Base-by-base conservation (phyloP, 1,284 basidiomycete species). In the Ceratobasidium sp. region DNA sequence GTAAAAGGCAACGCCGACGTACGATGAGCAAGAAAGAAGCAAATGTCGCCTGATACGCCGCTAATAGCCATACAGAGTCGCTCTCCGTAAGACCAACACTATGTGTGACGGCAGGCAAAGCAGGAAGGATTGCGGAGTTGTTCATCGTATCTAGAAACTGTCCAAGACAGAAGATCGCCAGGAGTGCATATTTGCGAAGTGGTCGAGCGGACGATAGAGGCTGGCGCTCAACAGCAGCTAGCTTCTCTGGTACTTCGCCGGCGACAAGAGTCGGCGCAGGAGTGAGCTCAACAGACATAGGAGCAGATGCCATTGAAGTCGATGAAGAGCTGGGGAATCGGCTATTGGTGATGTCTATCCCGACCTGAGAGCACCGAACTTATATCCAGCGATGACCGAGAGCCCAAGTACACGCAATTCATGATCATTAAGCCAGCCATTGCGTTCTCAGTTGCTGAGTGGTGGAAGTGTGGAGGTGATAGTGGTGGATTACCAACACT, bases 61-160 rank as follows among this genome's bases (percentile, higher is more conserved):
- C 51, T 29, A 76, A 66, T 7, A 76, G 64, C 75, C 75, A 76
- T 17, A 65, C 51, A 24, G 50, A 29, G 31, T 76, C 73, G 22
- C 45, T 67, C 31, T 60, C 64, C 5, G 54, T 51, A 48, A 76
- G 54, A 33, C 78, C 73, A n/a, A 82, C 76, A 15, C 78, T 78
- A n/a, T 60, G 75, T 17, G 79, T 78, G 33, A 82, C 78, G 31
- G 78, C 76, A 11, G 86, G 85, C 48, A 87, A 83, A 73, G 85
- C 84, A 1, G 86, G 83, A 76, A 85, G 84, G 59, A 87, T 79
- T 2, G 84, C 82, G 7, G 86, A 84, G 79, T 85, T 88, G 80
- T 85, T 85, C 82, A 87, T 84, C 8, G 86, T 79, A 48, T 85
- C 86, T 75, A 88, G 79, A 78, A 85, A 86, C 75, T 86, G 84